Evolutionary conservation across 805 yeast species (phyloP).

Genomic region (Clavispora santaluciae): DNA sequence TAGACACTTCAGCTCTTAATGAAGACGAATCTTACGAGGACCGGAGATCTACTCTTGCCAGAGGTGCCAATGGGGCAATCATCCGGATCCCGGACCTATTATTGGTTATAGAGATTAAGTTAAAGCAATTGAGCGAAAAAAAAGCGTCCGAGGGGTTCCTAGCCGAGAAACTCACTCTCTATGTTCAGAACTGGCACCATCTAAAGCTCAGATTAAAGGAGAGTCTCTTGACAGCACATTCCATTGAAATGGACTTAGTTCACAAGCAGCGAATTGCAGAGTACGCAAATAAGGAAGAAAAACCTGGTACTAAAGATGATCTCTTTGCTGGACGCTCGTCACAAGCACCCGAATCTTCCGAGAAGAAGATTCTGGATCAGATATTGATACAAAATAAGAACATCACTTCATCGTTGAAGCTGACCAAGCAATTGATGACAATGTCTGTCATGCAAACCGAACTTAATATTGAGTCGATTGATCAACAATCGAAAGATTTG

Average conservation of each 20-base stretch:
- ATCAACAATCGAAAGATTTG: slow-evolving; percentile 42
- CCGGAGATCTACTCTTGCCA: slow-evolving; percentile 16
- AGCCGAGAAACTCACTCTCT: slow-evolving; percentile 13
- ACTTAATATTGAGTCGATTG: slow-evolving; percentile 43
- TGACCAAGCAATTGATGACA: slow-evolving; percentile 44
- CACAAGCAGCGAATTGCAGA: slow-evolving; percentile 30
- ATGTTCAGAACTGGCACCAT: slow-evolving; percentile 16
- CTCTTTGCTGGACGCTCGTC: slow-evolving; percentile 10
- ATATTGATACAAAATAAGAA: slow-evolving; percentile 42
- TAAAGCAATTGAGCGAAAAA: slow-evolving; percentile 3
- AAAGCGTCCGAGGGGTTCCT: slow-evolving; percentile 1
- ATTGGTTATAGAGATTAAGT: slow-evolving; percentile 11
- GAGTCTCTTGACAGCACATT: slow-evolving; percentile 25
- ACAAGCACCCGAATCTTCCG: slow-evolving; percentile 3
- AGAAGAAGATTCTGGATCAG: slow-evolving; percentile 34
- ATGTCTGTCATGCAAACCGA: slow-evolving; percentile 49
- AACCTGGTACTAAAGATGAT: neutral
- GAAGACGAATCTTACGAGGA: slow-evolving; percentile 8
- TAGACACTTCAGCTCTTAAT: slow-evolving; percentile 1
- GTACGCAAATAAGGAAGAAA: slow-evolving; percentile 9
- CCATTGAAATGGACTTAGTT: slow-evolving; percentile 21
- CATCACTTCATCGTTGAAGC: slow-evolving; percentile 44
- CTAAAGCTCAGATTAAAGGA: slow-evolving; percentile 24
- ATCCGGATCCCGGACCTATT: slow-evolving; percentile 16
- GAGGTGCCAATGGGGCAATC: slow-evolving; percentile 15